phyloP scores from a whole-genome alignment of 1,284 basidiomycete genomes.

The Moesziomyces parantarcticus region DNA sequence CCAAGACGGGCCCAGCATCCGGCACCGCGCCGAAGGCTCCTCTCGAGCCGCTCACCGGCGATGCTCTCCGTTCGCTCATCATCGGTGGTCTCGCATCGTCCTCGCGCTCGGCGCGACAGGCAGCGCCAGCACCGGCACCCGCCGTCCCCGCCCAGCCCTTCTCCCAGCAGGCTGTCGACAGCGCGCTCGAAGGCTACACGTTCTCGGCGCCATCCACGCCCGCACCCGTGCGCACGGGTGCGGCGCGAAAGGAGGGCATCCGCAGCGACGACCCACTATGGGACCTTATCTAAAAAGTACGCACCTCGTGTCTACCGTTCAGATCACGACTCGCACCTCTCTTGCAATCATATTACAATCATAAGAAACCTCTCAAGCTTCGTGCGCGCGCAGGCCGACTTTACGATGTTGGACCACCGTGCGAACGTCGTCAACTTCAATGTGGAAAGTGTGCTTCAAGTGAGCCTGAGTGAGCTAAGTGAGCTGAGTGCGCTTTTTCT shows the following conservation, averaged over 20 bases:
- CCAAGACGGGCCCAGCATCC: slow-evolving; percentile 32
- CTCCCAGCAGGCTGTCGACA: slow-evolving; percentile 35
- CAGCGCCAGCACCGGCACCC: slow-evolving; percentile 15
- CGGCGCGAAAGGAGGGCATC: slow-evolving; percentile 45
- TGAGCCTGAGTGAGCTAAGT: too few relatives aligned
- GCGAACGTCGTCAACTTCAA: too few relatives aligned
- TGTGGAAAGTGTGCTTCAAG: too few relatives aligned
- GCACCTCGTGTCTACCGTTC: too few relatives aligned
- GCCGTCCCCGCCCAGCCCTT: slow-evolving; percentile 8
- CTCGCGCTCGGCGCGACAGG: slow-evolving; percentile 18
- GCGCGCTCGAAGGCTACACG: slow-evolving; percentile 23
- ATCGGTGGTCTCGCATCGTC: slow-evolving; percentile 47
- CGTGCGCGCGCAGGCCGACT: too few relatives aligned
- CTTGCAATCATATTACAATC: not conserved
- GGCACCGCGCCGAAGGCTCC: slow-evolving; percentile 18
- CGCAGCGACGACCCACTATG: slow-evolving; percentile 45
- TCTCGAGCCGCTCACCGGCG: slow-evolving; percentile 40
- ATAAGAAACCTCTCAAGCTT: too few relatives aligned
- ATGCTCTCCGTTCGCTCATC: slow-evolving; percentile 50
- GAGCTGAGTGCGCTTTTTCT: too few relatives aligned
- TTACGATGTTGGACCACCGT: too few relatives aligned
- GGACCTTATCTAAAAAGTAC: slow-evolving; percentile 34
- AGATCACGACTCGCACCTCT: slow-evolving; percentile 2
- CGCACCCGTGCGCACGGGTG: slow-evolving; percentile 11
- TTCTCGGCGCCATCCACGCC: slow-evolving; percentile 24